A percentile compares a stretch with the other conserved stretches of the same genome.
Conservation (phyloP, 805 yeast genomes). For the Yamadazyma kitorensis region DNA sequence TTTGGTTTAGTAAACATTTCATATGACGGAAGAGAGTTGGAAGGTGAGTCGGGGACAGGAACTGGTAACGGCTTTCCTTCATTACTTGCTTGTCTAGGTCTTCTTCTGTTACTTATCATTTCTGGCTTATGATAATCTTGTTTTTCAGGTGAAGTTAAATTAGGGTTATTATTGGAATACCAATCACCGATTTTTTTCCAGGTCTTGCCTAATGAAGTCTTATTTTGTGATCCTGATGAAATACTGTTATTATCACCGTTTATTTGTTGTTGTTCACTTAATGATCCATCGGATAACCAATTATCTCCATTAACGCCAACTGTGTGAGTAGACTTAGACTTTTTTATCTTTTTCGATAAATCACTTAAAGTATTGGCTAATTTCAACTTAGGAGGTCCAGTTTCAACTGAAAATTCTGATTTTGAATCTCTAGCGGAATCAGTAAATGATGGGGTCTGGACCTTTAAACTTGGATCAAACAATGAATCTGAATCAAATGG, state of each 20-base stretch:
- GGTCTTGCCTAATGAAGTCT: constrained; percentile 28
- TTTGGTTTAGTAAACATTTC: constrained; percentile 11
- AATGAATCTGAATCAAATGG: constrained; percentile 3
- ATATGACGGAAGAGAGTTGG: constrained; percentile 5
- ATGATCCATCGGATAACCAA: constrained; percentile 26
- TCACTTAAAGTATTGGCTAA: constrained; percentile 23
- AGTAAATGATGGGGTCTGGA: constrained; percentile 1
- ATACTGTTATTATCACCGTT: constrained; percentile 3
- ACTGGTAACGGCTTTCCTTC: constrained; percentile 2
- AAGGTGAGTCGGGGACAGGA: constrained; percentile 4
- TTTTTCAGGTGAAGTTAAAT: constrained; percentile 14
- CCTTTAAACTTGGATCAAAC: constrained; percentile 3
- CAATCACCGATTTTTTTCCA: constrained; percentile 64
- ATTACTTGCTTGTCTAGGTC: constrained; percentile 22
- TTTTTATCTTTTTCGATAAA: constrained; percentile 23
- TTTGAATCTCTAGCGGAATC: constrained; percentile 1
- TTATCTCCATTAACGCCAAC: constrained; percentile 22
- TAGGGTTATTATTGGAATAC: constrained; percentile 39
- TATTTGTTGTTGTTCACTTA: constrained; percentile 12
- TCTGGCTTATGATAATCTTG: constrained; percentile 51
- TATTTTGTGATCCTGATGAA: constrained; percentile 11
- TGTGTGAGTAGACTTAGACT: constrained; percentile 21
- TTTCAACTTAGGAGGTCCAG: constrained; percentile 12
- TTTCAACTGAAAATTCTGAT: constrained; percentile 5
- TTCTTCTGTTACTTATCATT: constrained; percentile 61